phyloP scores from a whole-genome alignment of 495 filamentous ascomycete species.

The Neurospora sublineolata region DNA sequence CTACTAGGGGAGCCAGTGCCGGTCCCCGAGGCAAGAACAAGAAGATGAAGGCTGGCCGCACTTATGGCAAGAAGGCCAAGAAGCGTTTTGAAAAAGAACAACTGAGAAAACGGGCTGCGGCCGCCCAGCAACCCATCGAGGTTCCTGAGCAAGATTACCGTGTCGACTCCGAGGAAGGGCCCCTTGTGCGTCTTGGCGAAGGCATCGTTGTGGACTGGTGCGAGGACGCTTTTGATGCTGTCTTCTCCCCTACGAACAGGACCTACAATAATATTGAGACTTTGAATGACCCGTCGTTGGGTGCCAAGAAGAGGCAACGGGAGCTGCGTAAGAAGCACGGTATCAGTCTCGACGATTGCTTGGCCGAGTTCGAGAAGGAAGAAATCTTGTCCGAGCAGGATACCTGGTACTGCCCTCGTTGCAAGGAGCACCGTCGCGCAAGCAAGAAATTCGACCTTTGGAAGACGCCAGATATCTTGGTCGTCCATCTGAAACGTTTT shows the following conservation, averaged over 20 bases:
- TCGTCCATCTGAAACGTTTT: conserved; percentile 87
- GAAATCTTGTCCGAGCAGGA: conserved; percentile 90
- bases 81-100: conserved; percentile 24
- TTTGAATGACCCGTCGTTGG: conserved; percentile 56
- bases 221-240: conserved; percentile 47
- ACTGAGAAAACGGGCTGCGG: conserved; percentile 7
- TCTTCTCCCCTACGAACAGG: conserved; percentile 45
- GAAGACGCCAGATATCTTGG: conserved; percentile 88
- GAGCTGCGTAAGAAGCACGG: conserved; percentile 55
- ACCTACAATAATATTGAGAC: conserved; percentile 41
- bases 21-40: conserved; percentile 20
- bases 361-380: conserved; percentile 85
- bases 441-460: conserved; percentile 95
- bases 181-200: conserved; percentile 65
- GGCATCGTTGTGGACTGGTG: conserved; percentile 79
- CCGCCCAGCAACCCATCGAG: conserved; percentile 19
- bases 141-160: conserved; percentile 6
- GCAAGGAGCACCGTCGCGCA: conserved; percentile 83
- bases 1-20: background rate
- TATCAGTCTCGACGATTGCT: conserved; percentile 77
- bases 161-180: conserved; percentile 35
- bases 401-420: conserved; percentile 91
- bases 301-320: conserved; percentile 47
- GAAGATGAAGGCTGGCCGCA: conserved; percentile 24
- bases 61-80: conserved; percentile 28